Evolutionary conservation across 2,329 filamentous ascomycete species (phyloP).

Genomic region (Colletotrichum neosansevieriae): DNA sequence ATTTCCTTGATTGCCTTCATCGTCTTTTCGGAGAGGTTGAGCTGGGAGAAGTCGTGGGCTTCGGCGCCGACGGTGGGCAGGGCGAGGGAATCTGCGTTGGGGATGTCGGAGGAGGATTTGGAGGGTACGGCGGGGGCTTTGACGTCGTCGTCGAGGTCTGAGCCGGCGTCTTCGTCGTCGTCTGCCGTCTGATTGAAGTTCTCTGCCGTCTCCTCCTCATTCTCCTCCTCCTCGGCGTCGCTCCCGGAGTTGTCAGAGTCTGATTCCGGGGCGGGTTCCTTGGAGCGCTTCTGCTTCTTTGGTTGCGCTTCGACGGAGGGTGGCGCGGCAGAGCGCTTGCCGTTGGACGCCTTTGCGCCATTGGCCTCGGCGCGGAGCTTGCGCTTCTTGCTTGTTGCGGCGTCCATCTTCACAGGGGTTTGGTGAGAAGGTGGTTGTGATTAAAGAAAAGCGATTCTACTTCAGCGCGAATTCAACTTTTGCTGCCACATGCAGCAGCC

Average conservation of each 20-base stretch:
- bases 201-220: slow-evolving; percentile 45
- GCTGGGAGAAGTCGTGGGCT: slow-evolving; percentile 80
- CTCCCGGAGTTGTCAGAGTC: slow-evolving; percentile 42
- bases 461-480: not conserved
- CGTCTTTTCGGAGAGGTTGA: slow-evolving; percentile 89
- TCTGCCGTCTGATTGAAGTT: slow-evolving; percentile 45
- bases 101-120: slow-evolving; percentile 49
- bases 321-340: slow-evolving; percentile 49
- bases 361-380: slow-evolving; percentile 52
- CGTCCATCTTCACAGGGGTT: slow-evolving; percentile 36
- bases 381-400: slow-evolving; percentile 57
- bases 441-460: not conserved
- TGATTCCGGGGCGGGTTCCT: slow-evolving; percentile 45
- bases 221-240: slow-evolving; percentile 41
- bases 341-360: slow-evolving; percentile 48
- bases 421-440: slow-evolving; percentile 32
- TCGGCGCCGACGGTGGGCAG: slow-evolving; percentile 69
- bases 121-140: slow-evolving; percentile 10
- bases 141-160: slow-evolving; percentile 44
- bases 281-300: slow-evolving; percentile 57
- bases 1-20: slow-evolving; percentile 90
- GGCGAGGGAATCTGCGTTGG: slow-evolving; percentile 60
- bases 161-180: slow-evolving; percentile 44
- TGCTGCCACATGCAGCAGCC: not conserved
- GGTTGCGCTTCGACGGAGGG: slow-evolving; percentile 46